These are phyloP conservation scores for Alternaria metachromatica DNA, from an alignment of 2,329 filamentous ascomycete species.

Conservation along the genomic window DNA sequence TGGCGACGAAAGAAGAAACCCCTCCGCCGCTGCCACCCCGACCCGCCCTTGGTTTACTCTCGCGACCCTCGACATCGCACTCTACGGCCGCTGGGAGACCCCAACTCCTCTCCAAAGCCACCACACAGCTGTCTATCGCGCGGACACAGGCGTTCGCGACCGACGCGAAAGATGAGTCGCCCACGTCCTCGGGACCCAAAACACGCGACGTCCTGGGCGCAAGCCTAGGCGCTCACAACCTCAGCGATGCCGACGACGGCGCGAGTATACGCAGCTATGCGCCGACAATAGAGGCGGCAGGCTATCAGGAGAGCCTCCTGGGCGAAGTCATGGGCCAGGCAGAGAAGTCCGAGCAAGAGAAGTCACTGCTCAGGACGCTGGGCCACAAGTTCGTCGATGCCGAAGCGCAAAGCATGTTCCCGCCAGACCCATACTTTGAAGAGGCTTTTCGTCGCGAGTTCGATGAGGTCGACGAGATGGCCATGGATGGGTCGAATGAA, in stretches of 20 bases:
- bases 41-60: slow-evolving; percentile 46
- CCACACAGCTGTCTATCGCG: slow-evolving; percentile 82
- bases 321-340: slow-evolving; percentile 70
- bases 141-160: slow-evolving; percentile 79
- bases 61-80: slow-evolving; percentile 49
- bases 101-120: slow-evolving; percentile 68
- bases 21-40: slow-evolving; percentile 65
- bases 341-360: slow-evolving; percentile 67
- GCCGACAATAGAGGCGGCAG: slow-evolving; percentile 66
- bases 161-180: slow-evolving; percentile 33
- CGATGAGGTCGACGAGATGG: slow-evolving; percentile 70
- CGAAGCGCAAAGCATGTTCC: slow-evolving; percentile 62
- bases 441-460: slow-evolving; percentile 79
- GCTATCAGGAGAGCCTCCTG: slow-evolving; percentile 83
- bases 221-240: slow-evolving; percentile 50
- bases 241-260: slow-evolving; percentile 67
- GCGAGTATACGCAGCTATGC: slow-evolving; percentile 72
- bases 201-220: slow-evolving; percentile 50
- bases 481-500: slow-evolving; percentile 62
- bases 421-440: slow-evolving; percentile 59
- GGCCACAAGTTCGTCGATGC: slow-evolving; percentile 62
- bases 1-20: slow-evolving; percentile 52
- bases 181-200: slow-evolving; percentile 43
- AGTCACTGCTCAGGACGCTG: slow-evolving; percentile 72
- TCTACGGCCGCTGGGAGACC: slow-evolving; percentile 52